Conservation (phyloP, 2,329 filamentous ascomycete genomes). For the Didymella pomorum region DNA sequence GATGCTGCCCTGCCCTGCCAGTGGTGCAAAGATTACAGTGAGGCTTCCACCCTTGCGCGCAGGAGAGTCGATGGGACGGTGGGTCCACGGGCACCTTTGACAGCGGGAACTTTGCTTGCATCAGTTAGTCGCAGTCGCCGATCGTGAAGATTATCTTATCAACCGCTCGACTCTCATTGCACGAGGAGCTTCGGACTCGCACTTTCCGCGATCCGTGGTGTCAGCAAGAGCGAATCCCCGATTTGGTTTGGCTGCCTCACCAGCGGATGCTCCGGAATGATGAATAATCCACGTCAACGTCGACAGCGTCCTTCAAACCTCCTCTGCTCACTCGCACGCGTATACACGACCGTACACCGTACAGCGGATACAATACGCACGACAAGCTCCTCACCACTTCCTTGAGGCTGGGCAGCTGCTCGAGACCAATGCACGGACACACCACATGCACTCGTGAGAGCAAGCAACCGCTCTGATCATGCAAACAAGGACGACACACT, state of each 20-base stretch:
- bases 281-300: conserved; percentile 15
- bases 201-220: conserved; percentile 12
- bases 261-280: conserved; percentile 13
- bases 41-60: neutral
- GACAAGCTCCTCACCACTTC: neutral
- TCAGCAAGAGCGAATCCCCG: conserved; percentile 3
- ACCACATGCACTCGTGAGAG: neutral
- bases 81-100: neutral
- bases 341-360: neutral
- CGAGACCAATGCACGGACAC: neutral
- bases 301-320: conserved; percentile 1
- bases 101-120: conserved; percentile 7
- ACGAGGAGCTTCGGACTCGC: conserved; percentile 1
- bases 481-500: neutral
- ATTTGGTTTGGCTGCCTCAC: conserved; percentile 3
- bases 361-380: neutral
- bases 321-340: neutral
- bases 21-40: neutral
- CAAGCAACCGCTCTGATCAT: neutral
- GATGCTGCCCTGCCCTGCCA: neutral
- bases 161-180: neutral
- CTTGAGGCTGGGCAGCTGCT: neutral
- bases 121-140: conserved; percentile 2
- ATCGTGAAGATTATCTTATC: neutral
- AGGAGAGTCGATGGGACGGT: neutral